Evolutionary conservation across 495 filamentous ascomycete genomes (phyloP), one percentile per base, ranked within the genome.

Genomic region (Durotheca rogersii): DNA sequence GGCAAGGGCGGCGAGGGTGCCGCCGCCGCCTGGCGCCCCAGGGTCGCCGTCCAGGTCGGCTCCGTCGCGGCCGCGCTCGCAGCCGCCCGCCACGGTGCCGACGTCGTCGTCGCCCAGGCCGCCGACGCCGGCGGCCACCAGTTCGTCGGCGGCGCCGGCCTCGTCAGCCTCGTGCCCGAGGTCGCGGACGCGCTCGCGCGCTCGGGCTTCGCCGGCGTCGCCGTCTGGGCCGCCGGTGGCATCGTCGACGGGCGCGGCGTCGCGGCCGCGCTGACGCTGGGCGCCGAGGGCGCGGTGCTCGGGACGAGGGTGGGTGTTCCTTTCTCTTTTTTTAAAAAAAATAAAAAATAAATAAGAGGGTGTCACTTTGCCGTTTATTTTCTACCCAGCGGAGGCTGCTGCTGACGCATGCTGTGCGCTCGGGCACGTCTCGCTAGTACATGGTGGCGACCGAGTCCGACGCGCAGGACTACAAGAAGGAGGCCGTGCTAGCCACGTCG

Each of bases 71-170:
- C 82, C 15, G 82, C 83, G 12, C 56, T 74, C 11, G 67, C 77
- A 9, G 61, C 70, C 0, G 72, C 70, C 4, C 14, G 19, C 4
- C 43, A 67, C 5, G 62, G 67, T 2, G 84, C 81, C 1, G 83
- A 90, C 53, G 77, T 85, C 6, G 57, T 92, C 6, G 83, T 90
- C 1, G 77, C 85, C 0, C 88, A 93, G 66, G 88, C 88, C 0
- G 56, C 72, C 0, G 88, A 93, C 53, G 81, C 88, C 0, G 88
- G 88, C 0, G 88, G 88, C 0, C 88, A 93, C 61, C 87, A 87
- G 32, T 76, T 80, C 18, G 73, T 62, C 0, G 56, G 61, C 0
- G 81, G 81, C 1, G 73, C 84, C 1, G 79, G 86, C 1, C 55
- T 90, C 36, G 58, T 75, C 16, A 67, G 62, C n/a, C 20, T 75